Evolutionary conservation across 2,329 filamentous ascomycete genomes (phyloP).

Genomic region (Paramyrothecium roridum): DNA sequence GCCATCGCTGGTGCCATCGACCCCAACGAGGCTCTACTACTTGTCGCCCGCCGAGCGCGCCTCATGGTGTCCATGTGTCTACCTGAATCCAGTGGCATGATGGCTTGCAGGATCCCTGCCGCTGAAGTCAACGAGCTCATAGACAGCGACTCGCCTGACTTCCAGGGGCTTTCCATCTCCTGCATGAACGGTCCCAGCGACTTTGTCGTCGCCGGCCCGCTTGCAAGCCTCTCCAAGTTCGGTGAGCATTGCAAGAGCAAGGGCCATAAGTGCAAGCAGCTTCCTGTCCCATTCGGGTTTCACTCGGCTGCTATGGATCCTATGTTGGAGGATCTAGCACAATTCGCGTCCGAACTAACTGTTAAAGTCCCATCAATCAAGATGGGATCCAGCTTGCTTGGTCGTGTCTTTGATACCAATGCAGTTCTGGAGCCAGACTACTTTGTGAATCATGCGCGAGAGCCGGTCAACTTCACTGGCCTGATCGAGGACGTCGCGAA

Average conservation of each 20-base stretch:
- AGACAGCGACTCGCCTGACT: background rate
- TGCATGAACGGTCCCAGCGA: slow-evolving; percentile 26
- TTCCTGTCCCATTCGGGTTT: slow-evolving; percentile 22
- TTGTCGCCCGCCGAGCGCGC: slow-evolving; percentile 16
- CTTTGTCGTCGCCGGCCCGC: slow-evolving; percentile 22
- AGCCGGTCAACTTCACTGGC: slow-evolving; percentile 19
- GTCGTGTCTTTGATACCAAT: slow-evolving; percentile 2
- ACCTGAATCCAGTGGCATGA: slow-evolving; percentile 12
- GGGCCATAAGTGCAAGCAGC: slow-evolving; percentile 17
- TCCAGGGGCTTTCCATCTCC: slow-evolving; percentile 16
- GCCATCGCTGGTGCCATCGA: slow-evolving; percentile 12
- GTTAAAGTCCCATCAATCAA: slow-evolving; percentile 2
- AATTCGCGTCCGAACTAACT: background rate
- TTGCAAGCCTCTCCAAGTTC: slow-evolving; percentile 10
- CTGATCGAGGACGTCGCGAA: slow-evolving; percentile 7
- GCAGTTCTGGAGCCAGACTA: slow-evolving; percentile 6
- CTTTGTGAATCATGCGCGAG: slow-evolving; percentile 15
- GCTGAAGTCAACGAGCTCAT: slow-evolving; percentile 9
- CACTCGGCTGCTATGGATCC: slow-evolving; percentile 23
- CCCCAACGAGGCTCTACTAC: slow-evolving; percentile 13
- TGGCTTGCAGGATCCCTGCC: slow-evolving; percentile 9
- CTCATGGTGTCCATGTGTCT: slow-evolving; percentile 14
- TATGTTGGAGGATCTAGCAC: slow-evolving; percentile 13
- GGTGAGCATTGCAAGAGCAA: slow-evolving; percentile 8
- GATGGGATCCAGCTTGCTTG: slow-evolving; percentile 12